Conservation (phyloP, 2,329 filamentous ascomycete species). For the Ophiostoma himal-ulmi region DNA sequence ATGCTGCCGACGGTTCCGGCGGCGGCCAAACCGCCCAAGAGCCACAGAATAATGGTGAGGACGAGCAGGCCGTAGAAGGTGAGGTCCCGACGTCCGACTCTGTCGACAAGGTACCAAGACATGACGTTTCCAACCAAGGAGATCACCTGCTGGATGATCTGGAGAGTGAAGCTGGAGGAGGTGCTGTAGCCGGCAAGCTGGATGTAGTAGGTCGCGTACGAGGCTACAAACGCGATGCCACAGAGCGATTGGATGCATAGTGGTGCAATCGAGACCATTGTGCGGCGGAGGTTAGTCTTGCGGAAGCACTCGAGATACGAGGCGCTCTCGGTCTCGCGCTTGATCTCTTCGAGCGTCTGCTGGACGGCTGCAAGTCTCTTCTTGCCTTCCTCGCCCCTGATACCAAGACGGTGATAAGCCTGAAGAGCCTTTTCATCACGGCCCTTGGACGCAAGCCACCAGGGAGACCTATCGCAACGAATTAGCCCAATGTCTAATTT, state of each 20-base stretch:
- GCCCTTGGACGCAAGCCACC: constrained; percentile 36
- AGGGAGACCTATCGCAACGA: constrained; percentile 18
- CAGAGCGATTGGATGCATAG: constrained; percentile 60
- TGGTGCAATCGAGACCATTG: constrained; percentile 41
- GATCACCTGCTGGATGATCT: constrained; percentile 47
- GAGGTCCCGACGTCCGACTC: constrained; percentile 31
- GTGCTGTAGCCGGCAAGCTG: constrained; percentile 39
- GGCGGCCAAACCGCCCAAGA: constrained; percentile 44
- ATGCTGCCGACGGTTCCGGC: constrained; percentile 39
- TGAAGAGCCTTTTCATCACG: constrained; percentile 35
- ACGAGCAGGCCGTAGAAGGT: constrained; percentile 37
- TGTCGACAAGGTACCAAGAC: constrained; percentile 46
- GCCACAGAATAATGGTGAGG: constrained; percentile 39
- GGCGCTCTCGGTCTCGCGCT: constrained; percentile 32
- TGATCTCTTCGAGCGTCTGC: too few relatives aligned
- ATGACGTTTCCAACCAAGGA: constrained; percentile 50
- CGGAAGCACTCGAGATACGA: constrained; percentile 48
- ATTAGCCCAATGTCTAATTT: too few relatives aligned
- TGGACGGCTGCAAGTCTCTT: too few relatives aligned
- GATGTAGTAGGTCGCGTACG: constrained; percentile 52
- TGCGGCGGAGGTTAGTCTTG: constrained; percentile 45
- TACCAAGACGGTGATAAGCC: too few relatives aligned
- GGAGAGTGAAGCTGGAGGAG: constrained; percentile 30
- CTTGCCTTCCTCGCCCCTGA: too few relatives aligned
- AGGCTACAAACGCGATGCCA: constrained; percentile 55